phyloP scores from a whole-genome alignment of 2,329 filamentous ascomycete genomes.

The Colletotrichum coccodes region DNA sequence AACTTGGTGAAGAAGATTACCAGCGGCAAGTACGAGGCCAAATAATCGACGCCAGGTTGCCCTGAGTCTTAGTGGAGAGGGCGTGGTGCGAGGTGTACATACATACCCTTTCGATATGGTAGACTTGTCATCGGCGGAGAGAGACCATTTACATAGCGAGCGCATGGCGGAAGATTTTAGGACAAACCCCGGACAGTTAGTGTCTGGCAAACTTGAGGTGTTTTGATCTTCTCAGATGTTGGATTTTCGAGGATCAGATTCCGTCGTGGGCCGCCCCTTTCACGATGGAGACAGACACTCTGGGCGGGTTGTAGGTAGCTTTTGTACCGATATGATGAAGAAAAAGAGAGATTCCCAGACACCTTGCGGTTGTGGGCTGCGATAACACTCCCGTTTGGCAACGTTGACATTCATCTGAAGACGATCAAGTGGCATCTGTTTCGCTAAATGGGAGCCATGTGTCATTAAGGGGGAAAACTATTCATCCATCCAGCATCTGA shows the following conservation, averaged over 20 bases:
- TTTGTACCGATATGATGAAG: conserved; percentile 27
- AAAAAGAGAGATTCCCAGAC: conserved; percentile 3
- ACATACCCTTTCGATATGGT: conserved; percentile 21
- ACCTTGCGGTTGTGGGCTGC: background rate
- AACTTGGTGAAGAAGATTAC: conserved; percentile 74
- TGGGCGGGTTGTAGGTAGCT: conserved; percentile 13
- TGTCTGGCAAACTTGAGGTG: conserved; percentile 6
- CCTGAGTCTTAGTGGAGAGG: background rate
- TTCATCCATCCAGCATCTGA: conserved; percentile 10
- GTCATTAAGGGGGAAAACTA: conserved; percentile 1
- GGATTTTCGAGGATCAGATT: conserved; percentile 7
- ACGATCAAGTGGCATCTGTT: background rate
- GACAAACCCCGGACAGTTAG: conserved; percentile 4
- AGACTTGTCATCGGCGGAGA: conserved; percentile 16
- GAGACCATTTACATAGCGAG: conserved; percentile 31
- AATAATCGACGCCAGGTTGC: conserved; percentile 37
- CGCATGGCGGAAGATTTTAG: conserved; percentile 15
- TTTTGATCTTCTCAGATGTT: background rate
- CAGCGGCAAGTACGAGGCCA: conserved; percentile 79
- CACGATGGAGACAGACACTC: background rate
- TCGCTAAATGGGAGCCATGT: background rate
- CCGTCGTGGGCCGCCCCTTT: background rate
- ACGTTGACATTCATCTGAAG: background rate
- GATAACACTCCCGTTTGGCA: background rate
- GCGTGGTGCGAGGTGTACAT: conserved; percentile 20